phyloP scores from a whole-genome alignment of 2,329 filamentous ascomycete species.

The Microsporum canis region DNA sequence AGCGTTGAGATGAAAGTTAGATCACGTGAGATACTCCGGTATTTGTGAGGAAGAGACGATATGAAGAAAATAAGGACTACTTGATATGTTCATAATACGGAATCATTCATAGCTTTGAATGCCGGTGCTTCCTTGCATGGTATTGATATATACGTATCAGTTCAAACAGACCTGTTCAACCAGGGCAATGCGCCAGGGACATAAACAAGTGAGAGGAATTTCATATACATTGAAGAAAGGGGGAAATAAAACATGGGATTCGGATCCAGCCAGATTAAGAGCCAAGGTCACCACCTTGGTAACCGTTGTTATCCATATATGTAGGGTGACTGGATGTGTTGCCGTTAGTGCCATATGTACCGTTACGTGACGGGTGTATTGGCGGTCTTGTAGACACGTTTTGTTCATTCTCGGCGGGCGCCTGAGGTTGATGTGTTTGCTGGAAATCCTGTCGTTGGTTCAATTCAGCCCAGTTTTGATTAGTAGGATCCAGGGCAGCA shows the following conservation, averaged over 20 bases:
- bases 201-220: not conserved
- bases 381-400: not conserved
- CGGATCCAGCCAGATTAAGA: not conserved
- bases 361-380: not conserved
- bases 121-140: not conserved
- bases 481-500: slow-evolving; percentile 35
- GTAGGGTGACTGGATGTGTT: not conserved
- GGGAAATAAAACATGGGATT: not conserved
- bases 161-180: not conserved
- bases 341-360: not conserved
- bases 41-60: not conserved
- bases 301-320: not conserved
- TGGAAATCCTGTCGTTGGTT: slow-evolving; percentile 20
- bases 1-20: not conserved
- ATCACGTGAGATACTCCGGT: not conserved
- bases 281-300: not conserved
- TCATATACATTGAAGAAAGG: not conserved
- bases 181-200: too few relatives aligned
- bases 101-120: not conserved
- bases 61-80: not conserved
- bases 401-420: not conserved
- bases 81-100: not conserved
- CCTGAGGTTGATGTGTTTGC: slow-evolving; percentile 10
- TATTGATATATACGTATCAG: not conserved
- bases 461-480: slow-evolving; percentile 28